phyloP scores from a whole-genome alignment of 768 basidiomycete genomes.

The Tulasnella sp. region DNA sequence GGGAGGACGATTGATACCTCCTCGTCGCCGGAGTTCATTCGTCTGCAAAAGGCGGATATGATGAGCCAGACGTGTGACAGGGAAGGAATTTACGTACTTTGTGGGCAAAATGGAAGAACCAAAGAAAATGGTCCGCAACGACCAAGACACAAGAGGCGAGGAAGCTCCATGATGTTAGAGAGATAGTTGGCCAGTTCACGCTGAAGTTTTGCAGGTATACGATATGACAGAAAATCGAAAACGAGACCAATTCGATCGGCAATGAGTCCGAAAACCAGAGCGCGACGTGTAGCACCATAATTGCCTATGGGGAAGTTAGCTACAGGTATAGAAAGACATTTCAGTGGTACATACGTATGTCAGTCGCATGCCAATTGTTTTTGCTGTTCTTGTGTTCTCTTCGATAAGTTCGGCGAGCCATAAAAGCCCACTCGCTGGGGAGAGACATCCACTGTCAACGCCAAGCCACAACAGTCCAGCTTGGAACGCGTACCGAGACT shows the following conservation, averaged over 20 bases:
- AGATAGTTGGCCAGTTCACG: conserved; percentile 80
- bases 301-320: conserved; percentile 36
- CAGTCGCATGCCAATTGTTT: conserved; percentile 67
- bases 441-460: conserved; percentile 11
- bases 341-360: conserved; percentile 53
- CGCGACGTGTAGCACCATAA: conserved; percentile 64
- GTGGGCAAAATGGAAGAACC: conserved; percentile 98
- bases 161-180: conserved; percentile 73
- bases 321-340: neutral
- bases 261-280: conserved; percentile 71
- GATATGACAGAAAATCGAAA: conserved; percentile 74
- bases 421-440: conserved; percentile 75
- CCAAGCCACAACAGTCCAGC: neutral
- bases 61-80: neutral
- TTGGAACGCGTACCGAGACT: conserved; percentile 53
- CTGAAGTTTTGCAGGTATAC: conserved; percentile 93
- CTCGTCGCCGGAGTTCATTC: conserved; percentile 4
- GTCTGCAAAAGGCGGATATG: neutral
- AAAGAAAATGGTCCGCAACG: conserved; percentile 81
- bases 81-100: conserved; percentile 10
- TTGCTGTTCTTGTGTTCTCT: conserved; percentile 76
- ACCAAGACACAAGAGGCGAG: conserved; percentile 75
- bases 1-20: conserved; percentile 14
- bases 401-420: conserved; percentile 94
- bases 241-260: conserved; percentile 57